phyloP scores from a whole-genome alignment of 148 eudicot species.

The Arctostaphylos glauca region DNA sequence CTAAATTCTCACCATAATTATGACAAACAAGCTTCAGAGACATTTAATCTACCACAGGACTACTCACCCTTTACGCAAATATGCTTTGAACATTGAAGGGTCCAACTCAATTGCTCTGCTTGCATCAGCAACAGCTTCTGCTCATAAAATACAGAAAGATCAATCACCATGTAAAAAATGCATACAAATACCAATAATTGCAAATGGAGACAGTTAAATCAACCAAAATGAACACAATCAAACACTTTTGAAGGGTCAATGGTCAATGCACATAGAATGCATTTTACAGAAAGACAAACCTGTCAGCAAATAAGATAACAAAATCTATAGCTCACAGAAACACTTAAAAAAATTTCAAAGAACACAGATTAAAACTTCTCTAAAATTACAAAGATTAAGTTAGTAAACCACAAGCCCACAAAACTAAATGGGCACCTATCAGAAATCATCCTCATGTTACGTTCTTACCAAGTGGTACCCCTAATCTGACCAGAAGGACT shows the following conservation, averaged over 20 bases:
- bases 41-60: not conserved
- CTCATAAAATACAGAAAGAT: constrained; percentile 16
- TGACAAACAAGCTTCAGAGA: not conserved
- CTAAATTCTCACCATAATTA: constrained; percentile 2
- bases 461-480: not conserved
- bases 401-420: not conserved
- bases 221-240: not conserved
- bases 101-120: constrained; percentile 77
- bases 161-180: not conserved
- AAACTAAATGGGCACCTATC: not conserved
- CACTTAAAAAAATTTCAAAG: not conserved
- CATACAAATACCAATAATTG: not conserved
- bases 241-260: not conserved
- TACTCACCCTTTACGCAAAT: constrained; percentile 80
- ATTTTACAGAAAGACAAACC: not conserved
- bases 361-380: not conserved
- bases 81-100: constrained; percentile 76
- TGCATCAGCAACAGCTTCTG: constrained; percentile 97
- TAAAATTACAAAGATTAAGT: not conserved
- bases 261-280: not conserved
- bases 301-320: not conserved
- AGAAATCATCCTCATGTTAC: not conserved
- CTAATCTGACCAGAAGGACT: not conserved
- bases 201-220: constrained; percentile 3
- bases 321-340: not conserved